Evolutionary conservation across 2,329 filamentous ascomycete species (phyloP).

Genomic region (Diaporthe destruens): DNA sequence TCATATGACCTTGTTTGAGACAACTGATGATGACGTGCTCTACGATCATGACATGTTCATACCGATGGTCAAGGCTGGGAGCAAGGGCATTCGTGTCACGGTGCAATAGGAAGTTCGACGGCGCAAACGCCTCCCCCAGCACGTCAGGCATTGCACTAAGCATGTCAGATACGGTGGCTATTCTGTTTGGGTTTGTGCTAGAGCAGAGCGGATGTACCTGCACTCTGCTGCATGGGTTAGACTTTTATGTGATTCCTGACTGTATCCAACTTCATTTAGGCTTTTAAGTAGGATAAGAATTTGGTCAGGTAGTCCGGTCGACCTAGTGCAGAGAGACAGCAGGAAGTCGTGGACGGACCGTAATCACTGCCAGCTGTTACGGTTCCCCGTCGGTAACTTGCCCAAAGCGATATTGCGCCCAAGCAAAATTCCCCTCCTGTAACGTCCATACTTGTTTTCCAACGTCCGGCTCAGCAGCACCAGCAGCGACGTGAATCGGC

Average conservation of each 20-base stretch:
- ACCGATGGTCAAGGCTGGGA: conserved; percentile 29
- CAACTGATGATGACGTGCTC: conserved; percentile 30
- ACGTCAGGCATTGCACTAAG: background rate
- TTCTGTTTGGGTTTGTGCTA: background rate
- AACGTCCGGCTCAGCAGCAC: conserved; percentile 53
- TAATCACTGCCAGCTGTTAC: background rate
- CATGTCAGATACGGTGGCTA: background rate
- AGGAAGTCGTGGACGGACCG: too few relatives aligned
- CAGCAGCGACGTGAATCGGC: conserved; percentile 61
- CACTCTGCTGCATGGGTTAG: too few relatives aligned
- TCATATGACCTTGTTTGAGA: conserved; percentile 32
- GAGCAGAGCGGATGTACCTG: too few relatives aligned
- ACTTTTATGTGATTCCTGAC: too few relatives aligned
- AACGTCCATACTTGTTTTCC: conserved; percentile 40
- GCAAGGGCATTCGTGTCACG: conserved; percentile 32
- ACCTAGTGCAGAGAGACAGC: background rate
- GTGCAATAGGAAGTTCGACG: background rate
- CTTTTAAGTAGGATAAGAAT: background rate
- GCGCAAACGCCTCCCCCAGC: too few relatives aligned
- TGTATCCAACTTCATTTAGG: background rate
- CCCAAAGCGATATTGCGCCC: conserved; percentile 42
- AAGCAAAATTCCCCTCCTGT: conserved; percentile 41
- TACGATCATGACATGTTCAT: conserved; percentile 40
- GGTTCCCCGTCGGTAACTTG: background rate
- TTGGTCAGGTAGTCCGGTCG: background rate